These are phyloP conservation scores for Oidiodendron maius DNA, from an alignment of 495 filamentous ascomycete species.

Conservation along the genomic window DNA sequence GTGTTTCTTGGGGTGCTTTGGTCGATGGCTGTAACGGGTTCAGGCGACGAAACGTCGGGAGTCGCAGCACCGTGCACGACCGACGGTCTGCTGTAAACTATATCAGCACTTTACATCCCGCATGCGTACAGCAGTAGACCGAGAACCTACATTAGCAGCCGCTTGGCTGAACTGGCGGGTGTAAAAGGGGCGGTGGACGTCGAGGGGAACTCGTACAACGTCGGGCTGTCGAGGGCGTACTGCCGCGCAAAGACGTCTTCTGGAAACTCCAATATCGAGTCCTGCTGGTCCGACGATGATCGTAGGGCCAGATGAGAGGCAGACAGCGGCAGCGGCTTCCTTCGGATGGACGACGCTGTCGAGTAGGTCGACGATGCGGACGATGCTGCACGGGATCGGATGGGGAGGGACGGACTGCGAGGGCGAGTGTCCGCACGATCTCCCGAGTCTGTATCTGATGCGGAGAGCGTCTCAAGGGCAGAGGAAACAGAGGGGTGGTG, in stretches of 20 bases:
- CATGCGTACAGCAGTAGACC: too few species aligned
- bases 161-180: not conserved
- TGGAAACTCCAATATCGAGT: too few species aligned
- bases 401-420: constrained; percentile 9
- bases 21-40: not conserved
- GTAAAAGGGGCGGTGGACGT: constrained; percentile 9
- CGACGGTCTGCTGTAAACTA: constrained; percentile 10
- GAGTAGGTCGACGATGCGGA: constrained; percentile 16
- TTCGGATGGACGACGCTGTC: constrained; percentile 31
- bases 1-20: constrained; percentile 4
- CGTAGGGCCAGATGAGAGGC: constrained; percentile 44
- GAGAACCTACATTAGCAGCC: constrained; percentile 9
- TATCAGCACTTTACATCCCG: too few species aligned
- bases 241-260: too few species aligned
- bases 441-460: too few species aligned
- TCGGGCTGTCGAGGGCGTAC: constrained; percentile 49
- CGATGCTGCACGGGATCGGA: constrained; percentile 14
- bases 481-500: too few species aligned
- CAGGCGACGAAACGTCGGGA: constrained; percentile 2
- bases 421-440: too few species aligned
- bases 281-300: constrained; percentile 41
- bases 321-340: constrained; percentile 48
- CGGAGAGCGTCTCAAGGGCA: too few species aligned
- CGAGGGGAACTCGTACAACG: constrained; percentile 47
- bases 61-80: constrained; percentile 16